Base-by-base conservation (phyloP, 768 basidiomycete species). In the Tylopilus subfusipes region DNA sequence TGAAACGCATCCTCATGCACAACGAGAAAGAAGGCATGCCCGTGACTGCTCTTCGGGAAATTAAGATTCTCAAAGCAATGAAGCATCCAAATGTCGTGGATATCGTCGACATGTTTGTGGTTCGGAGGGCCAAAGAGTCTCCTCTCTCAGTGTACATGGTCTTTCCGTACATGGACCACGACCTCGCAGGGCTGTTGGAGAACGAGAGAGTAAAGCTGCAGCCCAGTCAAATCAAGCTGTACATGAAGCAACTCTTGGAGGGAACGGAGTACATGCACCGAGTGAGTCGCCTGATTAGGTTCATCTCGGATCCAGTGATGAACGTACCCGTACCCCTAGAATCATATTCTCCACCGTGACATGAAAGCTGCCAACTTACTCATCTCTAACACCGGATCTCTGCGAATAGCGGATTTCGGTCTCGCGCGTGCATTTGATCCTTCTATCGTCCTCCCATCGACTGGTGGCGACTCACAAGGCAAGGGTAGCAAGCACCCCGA, bases 131-230 rank as follows among this genome's bases (percentile, higher is more conserved):
- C 66, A 86, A 78, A 54, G 81, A 86, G 43, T 67, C 70, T 13
- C 84, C 88, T 24, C 74, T 92, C 50, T 91, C 90, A 5, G 91
- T 98, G 14, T 97, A 91, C 73, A 97, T 98, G 93, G 96, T 98
- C 39, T 99, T 98, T 65, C 97, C 97, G 0, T 99, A 98, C 73
- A 98, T 98, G 97, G 97, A 98, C 64, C 96, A 99, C 64, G 97
- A 99, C 72, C 82, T 99, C 12, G 93, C 96, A 2, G 97, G 97
- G 3, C 71, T 98, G 36, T 74, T 99, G 55, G 92, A 95, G 71
- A 98, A 98, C 66, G 87, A 90, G 55, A 82, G 88, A 25, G 94
- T 94, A 54, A 86, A 87, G 61, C 75, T 96, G 4, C 81, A 82
- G 47, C 84, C 86, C 9, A 87, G 87, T 61, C 85, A 93, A 57